Evolutionary conservation across 2,329 filamentous ascomycete genomes (phyloP), one percentile per base, ranked within the genome.

Genomic region (Ophiosphaerella narmari): DNA sequence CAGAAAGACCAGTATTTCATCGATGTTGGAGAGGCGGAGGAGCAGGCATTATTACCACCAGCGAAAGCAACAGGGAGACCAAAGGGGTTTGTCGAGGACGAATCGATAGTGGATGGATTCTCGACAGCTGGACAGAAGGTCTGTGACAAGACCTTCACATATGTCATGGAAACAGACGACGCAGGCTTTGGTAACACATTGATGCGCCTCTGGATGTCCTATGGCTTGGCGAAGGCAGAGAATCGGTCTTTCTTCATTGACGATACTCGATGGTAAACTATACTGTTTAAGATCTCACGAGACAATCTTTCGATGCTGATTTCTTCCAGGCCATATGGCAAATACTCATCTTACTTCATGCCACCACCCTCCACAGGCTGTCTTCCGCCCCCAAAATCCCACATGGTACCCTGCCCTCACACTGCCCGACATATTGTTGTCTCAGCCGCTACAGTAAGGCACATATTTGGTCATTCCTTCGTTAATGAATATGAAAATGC

Each of bases 161-260:
- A 88, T 68, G 82, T 91, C 1, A 78, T 96, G 63, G 89, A 93
- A 66, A 80, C 85, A 7, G 74, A 81, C 3, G 86, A 93, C 62
- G 89, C 89, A 2, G 91, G 91, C 2, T 78, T 96, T 8, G 91
- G 91, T 5, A 86, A 84, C 57, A 85, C 87, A 1, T 73, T 96
- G 51, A 86, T 95, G 81, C 82, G 86, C 65, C 69, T 96, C 48
- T 96, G 91, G 90, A 87, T 88, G 63, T 87, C 90, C 23, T 95
- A 94, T 67, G 89, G 89, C 3, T 75, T 95, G 46, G 90, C 91
- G 2, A 80, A 87, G 66, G 82, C 86, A 51, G 88, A 95, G 68
- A 83, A 83, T 12, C 80, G 90, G 21, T 80, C 85, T 1, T 95
- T 96, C 73, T 95, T 96, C 75, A 79, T 96, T 55, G 90, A 95